Evolutionary conservation across 164 flowering plant genomes (phyloP).

Genomic region (Stephania yunnanensis): DNA sequence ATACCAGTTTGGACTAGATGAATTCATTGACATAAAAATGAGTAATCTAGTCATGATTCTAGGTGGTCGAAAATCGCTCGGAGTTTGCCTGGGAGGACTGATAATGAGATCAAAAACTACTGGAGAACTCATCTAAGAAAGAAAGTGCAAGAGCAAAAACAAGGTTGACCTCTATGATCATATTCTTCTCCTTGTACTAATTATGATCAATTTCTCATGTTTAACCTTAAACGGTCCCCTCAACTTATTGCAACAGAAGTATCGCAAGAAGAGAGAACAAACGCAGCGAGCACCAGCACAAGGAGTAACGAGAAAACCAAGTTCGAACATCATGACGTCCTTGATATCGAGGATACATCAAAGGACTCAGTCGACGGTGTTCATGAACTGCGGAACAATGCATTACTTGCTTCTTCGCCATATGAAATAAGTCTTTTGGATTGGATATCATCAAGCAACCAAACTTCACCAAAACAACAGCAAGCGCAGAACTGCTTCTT

Average conservation of each 20-base stretch:
- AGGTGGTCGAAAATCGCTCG: constrained; percentile 77
- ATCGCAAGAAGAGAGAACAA: constrained; percentile 9
- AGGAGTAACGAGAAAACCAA: background rate
- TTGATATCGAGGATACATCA: constrained; percentile 9
- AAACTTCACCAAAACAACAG: constrained; percentile 13
- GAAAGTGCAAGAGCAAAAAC: constrained; percentile 28
- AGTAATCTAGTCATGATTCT: background rate
- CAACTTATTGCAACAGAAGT: constrained; percentile 12
- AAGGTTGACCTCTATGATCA: constrained; percentile 23
- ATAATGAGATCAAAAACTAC: constrained; percentile 78
- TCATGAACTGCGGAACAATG: constrained; percentile 15
- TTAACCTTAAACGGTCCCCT: background rate
- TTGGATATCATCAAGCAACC: constrained; percentile 28
- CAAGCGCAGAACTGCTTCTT: constrained; percentile 1
- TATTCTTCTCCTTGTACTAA: background rate
- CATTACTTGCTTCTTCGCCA: constrained; percentile 34
- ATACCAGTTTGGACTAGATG: background rate
- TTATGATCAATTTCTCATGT: background rate
- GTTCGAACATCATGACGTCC: constrained; percentile 1
- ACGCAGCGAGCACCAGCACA: constrained; percentile 6
- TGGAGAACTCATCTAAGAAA: constrained; percentile 62
- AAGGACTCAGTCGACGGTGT: constrained; percentile 13
- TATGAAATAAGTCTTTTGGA: constrained; percentile 30
- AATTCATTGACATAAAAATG: background rate
- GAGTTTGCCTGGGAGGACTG: constrained; percentile 73